Evolutionary conservation across 805 yeast genomes (phyloP).

Genomic region (Candida quercuum): DNA sequence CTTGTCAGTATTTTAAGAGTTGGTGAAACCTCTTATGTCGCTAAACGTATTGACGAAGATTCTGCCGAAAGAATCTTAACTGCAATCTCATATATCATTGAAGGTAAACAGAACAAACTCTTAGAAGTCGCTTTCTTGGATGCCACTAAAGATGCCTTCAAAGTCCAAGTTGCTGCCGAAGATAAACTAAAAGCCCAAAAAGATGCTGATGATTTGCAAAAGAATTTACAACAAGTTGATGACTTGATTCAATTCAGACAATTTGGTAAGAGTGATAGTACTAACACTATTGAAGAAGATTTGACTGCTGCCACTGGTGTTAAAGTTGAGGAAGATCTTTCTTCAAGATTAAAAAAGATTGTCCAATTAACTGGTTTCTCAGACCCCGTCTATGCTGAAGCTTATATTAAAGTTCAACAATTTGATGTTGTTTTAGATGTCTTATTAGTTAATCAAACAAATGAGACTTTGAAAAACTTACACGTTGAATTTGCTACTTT

Average conservation of each 20-base stretch:
- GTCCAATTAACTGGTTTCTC: conserved; percentile 96
- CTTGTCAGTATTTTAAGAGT: conserved; percentile 89
- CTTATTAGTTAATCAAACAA: conserved; percentile 89
- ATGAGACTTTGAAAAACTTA: conserved; percentile 81
- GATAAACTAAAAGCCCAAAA: conserved; percentile 52
- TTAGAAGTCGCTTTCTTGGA: conserved; percentile 71
- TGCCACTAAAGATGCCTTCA: conserved; percentile 84
- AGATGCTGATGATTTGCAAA: conserved; percentile 52
- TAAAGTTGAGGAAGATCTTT: conserved; percentile 49
- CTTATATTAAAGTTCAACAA: conserved; percentile 92
- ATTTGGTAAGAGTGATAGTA: conserved; percentile 43
- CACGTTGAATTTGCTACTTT: conserved; percentile 93
- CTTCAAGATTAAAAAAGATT: conserved; percentile 81
- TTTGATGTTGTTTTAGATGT: conserved; percentile 94
- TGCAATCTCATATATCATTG: conserved; percentile 77
- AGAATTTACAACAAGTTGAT: conserved; percentile 71
- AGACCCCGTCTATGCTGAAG: conserved; percentile 97
- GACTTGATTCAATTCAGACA: conserved; percentile 78
- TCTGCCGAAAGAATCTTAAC: conserved; percentile 89
- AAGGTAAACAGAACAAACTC: conserved; percentile 44
- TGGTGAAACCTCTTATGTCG: conserved; percentile 67
- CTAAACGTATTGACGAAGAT: conserved; percentile 88
- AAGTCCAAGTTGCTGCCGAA: conserved; percentile 56
- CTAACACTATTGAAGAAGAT: conserved; percentile 54
- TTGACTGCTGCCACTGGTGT: conserved; percentile 48